Conservation (phyloP, 192 early-diverging fungal species). For the Pilaira anomala region DNA sequence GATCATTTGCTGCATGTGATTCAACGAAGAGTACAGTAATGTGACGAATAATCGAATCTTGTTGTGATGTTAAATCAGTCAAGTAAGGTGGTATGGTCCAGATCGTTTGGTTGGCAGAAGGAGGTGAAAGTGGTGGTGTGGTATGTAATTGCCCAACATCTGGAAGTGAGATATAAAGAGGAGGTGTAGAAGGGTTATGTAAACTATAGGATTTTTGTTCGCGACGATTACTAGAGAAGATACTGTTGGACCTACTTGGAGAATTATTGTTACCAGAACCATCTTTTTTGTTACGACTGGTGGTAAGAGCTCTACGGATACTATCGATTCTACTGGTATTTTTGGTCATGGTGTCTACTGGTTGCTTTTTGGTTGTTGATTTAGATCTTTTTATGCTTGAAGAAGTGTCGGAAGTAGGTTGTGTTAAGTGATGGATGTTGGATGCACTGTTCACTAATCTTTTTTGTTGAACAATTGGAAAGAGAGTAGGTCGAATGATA, state of each 20-base stretch:
- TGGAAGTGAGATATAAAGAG: conserved; percentile 6
- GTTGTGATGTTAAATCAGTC: not conserved
- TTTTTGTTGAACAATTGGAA: conserved; percentile 8
- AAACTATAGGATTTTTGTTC: conserved; percentile 4
- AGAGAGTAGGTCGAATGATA: not conserved
- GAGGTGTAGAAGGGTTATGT: not conserved
- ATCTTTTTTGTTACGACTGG: not conserved
- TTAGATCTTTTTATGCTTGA: not conserved
- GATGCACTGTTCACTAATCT: not conserved
- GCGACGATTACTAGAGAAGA: not conserved
- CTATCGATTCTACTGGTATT: conserved; percentile 2
- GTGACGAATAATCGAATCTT: conserved; percentile 13
- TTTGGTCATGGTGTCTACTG: not conserved
- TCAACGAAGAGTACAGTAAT: conserved; percentile 3
- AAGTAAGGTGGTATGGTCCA: conserved; percentile 7
- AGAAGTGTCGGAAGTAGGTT: not conserved
- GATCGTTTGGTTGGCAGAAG: conserved; percentile 8
- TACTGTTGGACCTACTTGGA: not conserved
- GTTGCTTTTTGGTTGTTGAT: not conserved
- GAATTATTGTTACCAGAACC: not conserved
- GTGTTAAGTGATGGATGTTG: not conserved
- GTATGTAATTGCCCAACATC: conserved; percentile 1
- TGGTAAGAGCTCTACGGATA: conserved; percentile 14
- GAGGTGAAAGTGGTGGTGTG: conserved; percentile 11
- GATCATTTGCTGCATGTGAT: not conserved